Evolutionary conservation across 1,284 basidiomycete genomes (phyloP).

Genomic region (Cerrena zonata): DNA sequence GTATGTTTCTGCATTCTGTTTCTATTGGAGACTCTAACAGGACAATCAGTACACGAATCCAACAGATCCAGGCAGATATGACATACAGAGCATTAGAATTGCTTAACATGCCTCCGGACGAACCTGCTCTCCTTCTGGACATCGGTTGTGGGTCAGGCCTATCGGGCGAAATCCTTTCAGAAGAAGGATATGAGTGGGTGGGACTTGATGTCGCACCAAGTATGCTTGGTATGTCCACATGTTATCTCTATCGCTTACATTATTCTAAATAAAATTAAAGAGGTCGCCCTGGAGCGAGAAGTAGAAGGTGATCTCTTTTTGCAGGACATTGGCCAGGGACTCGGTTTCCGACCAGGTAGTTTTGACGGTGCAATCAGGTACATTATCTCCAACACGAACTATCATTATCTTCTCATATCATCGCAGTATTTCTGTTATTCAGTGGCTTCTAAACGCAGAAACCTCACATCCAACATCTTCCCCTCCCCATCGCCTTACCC

Average conservation of each 20-base stretch:
- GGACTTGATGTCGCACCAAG: constrained; percentile 94
- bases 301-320: constrained; percentile 90
- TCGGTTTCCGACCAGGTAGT: constrained; percentile 90
- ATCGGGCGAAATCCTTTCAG: constrained; percentile 94
- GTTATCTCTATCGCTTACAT: not conserved
- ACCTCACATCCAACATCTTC: constrained; percentile 85
- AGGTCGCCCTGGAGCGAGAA: constrained; percentile 89
- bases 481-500: constrained; percentile 83
- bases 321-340: constrained; percentile 89
- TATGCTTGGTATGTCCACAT: constrained; percentile 79
- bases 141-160: constrained; percentile 98
- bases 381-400: constrained; percentile 14
- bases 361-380: constrained; percentile 98
- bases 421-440: constrained; percentile 88
- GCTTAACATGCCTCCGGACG: constrained; percentile 71
- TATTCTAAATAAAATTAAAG: constrained; percentile 34
- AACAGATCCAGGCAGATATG: constrained; percentile 97
- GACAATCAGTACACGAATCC: constrained; percentile 77
- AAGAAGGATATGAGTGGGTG: constrained; percentile 90
- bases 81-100: constrained; percentile 93
- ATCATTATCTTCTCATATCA: not conserved
- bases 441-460: constrained; percentile 98
- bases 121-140: constrained; percentile 84
- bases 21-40: not conserved
- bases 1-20: constrained; percentile 45